Evolutionary conservation across 2,329 filamentous ascomycete species (phyloP).

Genomic region (Blastomyces silverae): DNA sequence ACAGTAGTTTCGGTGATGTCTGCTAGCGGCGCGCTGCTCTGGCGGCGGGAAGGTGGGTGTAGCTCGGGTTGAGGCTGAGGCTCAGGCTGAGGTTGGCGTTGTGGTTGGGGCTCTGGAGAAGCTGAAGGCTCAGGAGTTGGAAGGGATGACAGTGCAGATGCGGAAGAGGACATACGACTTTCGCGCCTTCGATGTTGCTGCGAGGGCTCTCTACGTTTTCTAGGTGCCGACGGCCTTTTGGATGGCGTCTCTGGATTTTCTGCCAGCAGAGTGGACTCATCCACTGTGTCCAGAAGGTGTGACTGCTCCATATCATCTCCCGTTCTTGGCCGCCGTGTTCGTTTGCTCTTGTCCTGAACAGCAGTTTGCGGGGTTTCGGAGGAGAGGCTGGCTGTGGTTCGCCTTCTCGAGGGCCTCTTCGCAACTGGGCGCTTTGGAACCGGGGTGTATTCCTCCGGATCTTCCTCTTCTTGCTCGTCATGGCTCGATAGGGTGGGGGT

Average conservation of each 20-base stretch:
- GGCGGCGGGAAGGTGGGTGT: conserved; percentile 8
- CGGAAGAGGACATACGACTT: conserved; percentile 38
- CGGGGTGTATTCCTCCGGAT: conserved; percentile 74
- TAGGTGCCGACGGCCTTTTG: conserved; percentile 50
- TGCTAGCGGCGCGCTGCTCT: conserved; percentile 55
- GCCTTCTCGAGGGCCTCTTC: conserved; percentile 52
- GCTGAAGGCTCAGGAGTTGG: conserved; percentile 48
- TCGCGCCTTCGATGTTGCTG: conserved; percentile 26
- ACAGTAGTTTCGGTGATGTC: conserved; percentile 62
- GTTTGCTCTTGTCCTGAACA: conserved; percentile 27
- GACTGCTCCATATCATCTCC: conserved; percentile 16
- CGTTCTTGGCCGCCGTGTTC: conserved; percentile 43
- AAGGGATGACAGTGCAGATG: conserved; percentile 38
- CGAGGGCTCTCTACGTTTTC: conserved; percentile 61
- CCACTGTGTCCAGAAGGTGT: conserved; percentile 41
- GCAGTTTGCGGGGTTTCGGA: conserved; percentile 40
- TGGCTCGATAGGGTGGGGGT: conserved; percentile 38
- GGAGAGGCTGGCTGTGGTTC: conserved; percentile 43
- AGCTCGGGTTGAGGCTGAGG: conserved; percentile 34
- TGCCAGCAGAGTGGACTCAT: conserved; percentile 50
- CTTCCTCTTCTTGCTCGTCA: conserved; percentile 49
- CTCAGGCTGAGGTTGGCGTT: conserved; percentile 33
- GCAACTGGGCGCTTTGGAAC: conserved; percentile 55
- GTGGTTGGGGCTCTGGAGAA: conserved; percentile 49
- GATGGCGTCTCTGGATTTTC: conserved; percentile 49